phyloP scores from a whole-genome alignment of 2,329 filamentous ascomycete genomes.

The Hortaea sp. region DNA sequence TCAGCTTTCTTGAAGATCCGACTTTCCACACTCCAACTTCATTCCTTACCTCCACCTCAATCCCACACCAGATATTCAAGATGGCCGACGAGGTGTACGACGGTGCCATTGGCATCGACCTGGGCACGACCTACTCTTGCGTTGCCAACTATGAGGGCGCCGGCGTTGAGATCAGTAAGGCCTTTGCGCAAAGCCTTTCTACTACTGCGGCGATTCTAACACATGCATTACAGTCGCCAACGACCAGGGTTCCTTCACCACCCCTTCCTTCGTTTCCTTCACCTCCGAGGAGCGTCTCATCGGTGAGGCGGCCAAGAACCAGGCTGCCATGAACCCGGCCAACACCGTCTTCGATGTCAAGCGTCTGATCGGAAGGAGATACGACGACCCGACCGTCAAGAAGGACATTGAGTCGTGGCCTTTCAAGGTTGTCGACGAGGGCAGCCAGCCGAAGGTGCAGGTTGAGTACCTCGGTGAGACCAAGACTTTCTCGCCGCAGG shows the following conservation, averaged over 20 bases:
- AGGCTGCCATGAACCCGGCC: conserved; percentile 96
- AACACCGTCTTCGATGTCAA: conserved; percentile 99
- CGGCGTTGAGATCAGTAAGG: conserved; percentile 96
- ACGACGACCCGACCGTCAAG: conserved; percentile 92
- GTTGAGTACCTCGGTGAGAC: conserved; percentile 91
- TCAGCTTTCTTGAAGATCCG: not conserved
- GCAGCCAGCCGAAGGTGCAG: conserved; percentile 81
- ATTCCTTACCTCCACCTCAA: not conserved
- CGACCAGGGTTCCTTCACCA: conserved; percentile 98
- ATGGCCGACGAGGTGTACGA: conserved; percentile 99
- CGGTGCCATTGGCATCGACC: conserved; percentile 99
- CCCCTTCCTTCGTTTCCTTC: conserved; percentile 98
- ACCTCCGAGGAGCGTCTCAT: conserved; percentile 98
- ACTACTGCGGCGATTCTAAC: not conserved
- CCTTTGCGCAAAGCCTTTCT: conserved; percentile 1
- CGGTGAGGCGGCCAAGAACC: conserved; percentile 99
- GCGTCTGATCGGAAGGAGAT: conserved; percentile 92
- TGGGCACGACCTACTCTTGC: conserved; percentile 99
- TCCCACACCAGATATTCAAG: conserved; percentile 29
- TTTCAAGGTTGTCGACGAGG: conserved; percentile 93
- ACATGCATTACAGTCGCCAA: conserved; percentile 58
- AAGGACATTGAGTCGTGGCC: conserved; percentile 99
- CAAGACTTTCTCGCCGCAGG: conserved; percentile 95
- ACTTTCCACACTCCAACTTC: not conserved
- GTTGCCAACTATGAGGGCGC: conserved; percentile 98